These are phyloP conservation scores for Coleophoma cylindrospora DNA, from an alignment of 2,329 filamentous ascomycete genomes.

Conservation along the genomic window DNA sequence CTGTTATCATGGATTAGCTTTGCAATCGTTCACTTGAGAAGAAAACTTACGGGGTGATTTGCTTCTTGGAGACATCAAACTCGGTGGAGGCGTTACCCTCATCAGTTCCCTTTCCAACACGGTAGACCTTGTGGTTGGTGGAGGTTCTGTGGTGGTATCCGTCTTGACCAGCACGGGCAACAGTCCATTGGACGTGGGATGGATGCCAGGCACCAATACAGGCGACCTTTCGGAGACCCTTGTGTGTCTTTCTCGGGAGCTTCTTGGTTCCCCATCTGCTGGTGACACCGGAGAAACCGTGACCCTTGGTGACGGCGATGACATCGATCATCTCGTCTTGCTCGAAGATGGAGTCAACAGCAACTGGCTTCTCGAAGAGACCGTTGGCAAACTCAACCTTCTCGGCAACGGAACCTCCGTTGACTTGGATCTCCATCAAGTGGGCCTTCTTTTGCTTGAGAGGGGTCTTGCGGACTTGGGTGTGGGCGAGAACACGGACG, in stretches of 20 bases:
- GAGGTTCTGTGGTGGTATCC: slow-evolving; percentile 99
- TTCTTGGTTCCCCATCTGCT: slow-evolving; percentile 99
- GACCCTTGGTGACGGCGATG: slow-evolving; percentile 99
- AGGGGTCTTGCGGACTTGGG: slow-evolving; percentile 97
- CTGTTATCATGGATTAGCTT: slow-evolving; percentile 44
- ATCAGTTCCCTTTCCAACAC: slow-evolving; percentile 87
- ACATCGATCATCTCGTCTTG: slow-evolving; percentile 99
- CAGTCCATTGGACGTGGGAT: slow-evolving; percentile 99
- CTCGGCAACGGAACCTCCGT: slow-evolving; percentile 91
- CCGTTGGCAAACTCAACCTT: slow-evolving; percentile 95
- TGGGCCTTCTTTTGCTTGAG: slow-evolving; percentile 99
- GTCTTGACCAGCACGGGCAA: slow-evolving; percentile 98
- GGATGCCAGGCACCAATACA: slow-evolving; percentile 99
- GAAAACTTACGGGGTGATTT: slow-evolving; percentile 90
- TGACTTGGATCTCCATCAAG: slow-evolving; percentile 99
- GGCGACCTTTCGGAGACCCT: slow-evolving; percentile 99
- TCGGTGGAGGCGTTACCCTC: slow-evolving; percentile 93
- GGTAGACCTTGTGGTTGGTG: slow-evolving; percentile 99
- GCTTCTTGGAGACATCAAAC: slow-evolving; percentile 97
- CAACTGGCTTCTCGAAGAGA: slow-evolving; percentile 98
- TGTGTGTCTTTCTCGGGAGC: slow-evolving; percentile 99
- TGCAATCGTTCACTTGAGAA: background rate
- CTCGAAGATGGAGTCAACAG: slow-evolving; percentile 93
- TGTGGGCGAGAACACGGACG: slow-evolving; percentile 98
- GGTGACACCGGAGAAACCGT: slow-evolving; percentile 97